Percentiles rank a stretch among this genome's conserved stretches.
Evolutionary conservation across 2,329 filamentous ascomycete species (phyloP).

Genomic region (Penicillium polonicum): DNA sequence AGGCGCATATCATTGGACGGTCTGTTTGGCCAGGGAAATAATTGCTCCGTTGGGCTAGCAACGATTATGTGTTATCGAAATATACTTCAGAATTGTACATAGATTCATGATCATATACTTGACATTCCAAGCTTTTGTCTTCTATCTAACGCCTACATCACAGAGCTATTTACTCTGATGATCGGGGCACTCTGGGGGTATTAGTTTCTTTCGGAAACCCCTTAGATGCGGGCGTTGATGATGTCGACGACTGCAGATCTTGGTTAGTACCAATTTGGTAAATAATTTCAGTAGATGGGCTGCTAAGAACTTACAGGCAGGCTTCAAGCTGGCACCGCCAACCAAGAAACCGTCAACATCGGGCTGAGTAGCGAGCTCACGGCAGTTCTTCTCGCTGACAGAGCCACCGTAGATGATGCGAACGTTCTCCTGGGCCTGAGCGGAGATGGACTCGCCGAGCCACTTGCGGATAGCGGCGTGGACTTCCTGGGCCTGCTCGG

Average conservation of each 20-base stretch:
- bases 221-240: conserved; percentile 61
- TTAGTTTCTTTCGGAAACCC: conserved; percentile 13
- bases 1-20: background rate
- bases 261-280: conserved; percentile 7
- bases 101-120: conserved; percentile 28
- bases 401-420: conserved; percentile 95
- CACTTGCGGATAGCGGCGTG: conserved; percentile 89
- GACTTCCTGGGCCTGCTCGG: conserved; percentile 88
- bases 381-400: conserved; percentile 98
- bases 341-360: conserved; percentile 99
- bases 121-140: conserved; percentile 23
- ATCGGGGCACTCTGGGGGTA: conserved; percentile 14
- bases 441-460: conserved; percentile 72
- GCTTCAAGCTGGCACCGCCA: conserved; percentile 94
- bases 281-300: background rate
- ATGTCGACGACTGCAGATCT: conserved; percentile 60
- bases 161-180: conserved; percentile 7
- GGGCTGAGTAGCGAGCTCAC: conserved; percentile 81
- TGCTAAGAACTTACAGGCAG: conserved; percentile 66
- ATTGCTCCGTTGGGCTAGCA: background rate
- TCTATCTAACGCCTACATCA: conserved; percentile 9
- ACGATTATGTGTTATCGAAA: conserved; percentile 1
- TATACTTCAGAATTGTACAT: conserved; percentile 25
- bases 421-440: conserved; percentile 77
- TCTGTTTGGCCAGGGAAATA: background rate